Conservation (phyloP, 352 stramenopile species). For the Peronospora farinosa region DNA sequence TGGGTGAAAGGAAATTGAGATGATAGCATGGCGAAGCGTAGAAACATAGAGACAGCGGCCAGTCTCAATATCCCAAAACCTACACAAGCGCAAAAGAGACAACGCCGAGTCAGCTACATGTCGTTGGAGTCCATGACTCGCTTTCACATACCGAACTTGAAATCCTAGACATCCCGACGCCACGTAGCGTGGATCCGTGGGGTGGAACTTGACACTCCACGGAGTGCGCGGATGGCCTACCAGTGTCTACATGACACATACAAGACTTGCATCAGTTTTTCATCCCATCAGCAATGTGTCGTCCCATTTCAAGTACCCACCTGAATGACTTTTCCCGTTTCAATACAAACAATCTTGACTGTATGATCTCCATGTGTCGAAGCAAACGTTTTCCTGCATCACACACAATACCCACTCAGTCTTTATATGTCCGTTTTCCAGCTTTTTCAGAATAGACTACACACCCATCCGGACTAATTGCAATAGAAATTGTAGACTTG, state of each 20-base stretch:
- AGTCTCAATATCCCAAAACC: constrained; percentile 86
- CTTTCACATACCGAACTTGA: constrained; percentile 78
- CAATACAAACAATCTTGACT: constrained; percentile 95
- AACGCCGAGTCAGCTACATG: neutral
- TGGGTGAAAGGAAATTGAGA: constrained; percentile 95
- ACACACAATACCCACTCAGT: constrained; percentile 4
- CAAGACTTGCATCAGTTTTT: constrained; percentile 4
- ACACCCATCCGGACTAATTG: constrained; percentile 75
- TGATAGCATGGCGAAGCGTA: constrained; percentile 91
- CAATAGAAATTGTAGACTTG: constrained; percentile 85
- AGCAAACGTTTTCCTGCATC: constrained; percentile 86
- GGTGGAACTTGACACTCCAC: constrained; percentile 99
- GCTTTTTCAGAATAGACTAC: neutral
- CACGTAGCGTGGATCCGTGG: constrained; percentile 89
- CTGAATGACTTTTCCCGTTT: constrained; percentile 79
- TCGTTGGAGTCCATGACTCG: neutral
- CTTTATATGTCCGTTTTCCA: neutral
- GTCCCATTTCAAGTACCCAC: constrained; percentile 20
- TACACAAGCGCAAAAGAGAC: constrained; percentile 12
- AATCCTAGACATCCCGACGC: constrained; percentile 95
- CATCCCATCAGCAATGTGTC: constrained; percentile 6
- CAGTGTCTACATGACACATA: constrained; percentile 47
- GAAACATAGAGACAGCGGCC: constrained; percentile 91
- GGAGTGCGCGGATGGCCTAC: constrained; percentile 83
- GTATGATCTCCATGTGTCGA: constrained; percentile 98